Evolutionary conservation across 306 rosid genomes (phyloP).

Genomic region (Citrullus amarus): DNA sequence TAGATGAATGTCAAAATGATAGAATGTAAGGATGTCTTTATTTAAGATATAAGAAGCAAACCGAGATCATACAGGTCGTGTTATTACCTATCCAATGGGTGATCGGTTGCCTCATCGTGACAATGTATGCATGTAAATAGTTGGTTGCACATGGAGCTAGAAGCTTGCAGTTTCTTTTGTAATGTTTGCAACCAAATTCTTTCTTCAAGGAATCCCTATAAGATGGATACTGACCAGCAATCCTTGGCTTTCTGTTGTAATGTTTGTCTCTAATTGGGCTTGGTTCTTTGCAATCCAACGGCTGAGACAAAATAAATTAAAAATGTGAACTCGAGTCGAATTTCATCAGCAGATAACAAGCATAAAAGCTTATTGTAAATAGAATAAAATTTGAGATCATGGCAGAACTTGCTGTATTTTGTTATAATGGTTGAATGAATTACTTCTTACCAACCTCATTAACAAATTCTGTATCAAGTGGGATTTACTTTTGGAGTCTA

Average conservation of each 20-base stretch:
- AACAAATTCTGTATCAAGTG: conserved; percentile 63
- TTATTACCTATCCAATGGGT: conserved; percentile 54
- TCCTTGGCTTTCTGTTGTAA: conserved; percentile 35
- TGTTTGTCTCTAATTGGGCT: conserved; percentile 28
- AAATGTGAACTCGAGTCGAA: neutral
- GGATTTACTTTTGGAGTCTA: conserved; percentile 57
- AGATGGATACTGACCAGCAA: conserved; percentile 61
- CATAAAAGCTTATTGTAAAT: neutral
- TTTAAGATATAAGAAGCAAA: neutral
- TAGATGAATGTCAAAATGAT: conserved; percentile 14
- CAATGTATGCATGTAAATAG: conserved; percentile 74
- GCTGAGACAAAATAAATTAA: conserved; percentile 36
- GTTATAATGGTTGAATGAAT: neutral
- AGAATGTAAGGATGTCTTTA: neutral
- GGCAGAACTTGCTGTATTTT: neutral
- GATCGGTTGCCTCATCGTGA: conserved; percentile 72
- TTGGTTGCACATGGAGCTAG: conserved; percentile 72
- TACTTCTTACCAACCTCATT: conserved; percentile 49
- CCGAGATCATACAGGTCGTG: neutral
- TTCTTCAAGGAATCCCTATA: conserved; percentile 47
- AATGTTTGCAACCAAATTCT: conserved; percentile 79
- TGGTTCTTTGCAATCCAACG: conserved; percentile 66
- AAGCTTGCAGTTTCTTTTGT: conserved; percentile 86
- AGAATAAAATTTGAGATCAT: neutral
- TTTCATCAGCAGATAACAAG: neutral